A percentile compares a stretch with the other conserved stretches of the same genome.
Evolutionary conservation across 495 filamentous ascomycete species (phyloP).

Genomic region (Penicillium dipodomyicola): DNA sequence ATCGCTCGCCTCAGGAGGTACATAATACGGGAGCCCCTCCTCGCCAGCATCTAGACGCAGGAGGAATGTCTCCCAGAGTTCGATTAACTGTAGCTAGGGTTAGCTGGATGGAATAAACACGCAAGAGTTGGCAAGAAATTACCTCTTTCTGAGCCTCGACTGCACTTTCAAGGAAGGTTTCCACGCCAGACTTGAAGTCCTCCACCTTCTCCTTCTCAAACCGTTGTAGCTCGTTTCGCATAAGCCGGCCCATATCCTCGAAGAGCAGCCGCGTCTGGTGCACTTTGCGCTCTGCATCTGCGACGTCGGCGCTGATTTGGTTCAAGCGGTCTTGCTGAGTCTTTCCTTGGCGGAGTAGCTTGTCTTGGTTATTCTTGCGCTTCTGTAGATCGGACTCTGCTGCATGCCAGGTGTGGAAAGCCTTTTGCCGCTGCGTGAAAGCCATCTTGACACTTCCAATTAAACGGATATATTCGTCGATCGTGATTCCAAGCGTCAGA

Average conservation of each 20-base stretch:
- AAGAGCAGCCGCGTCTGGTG: slow-evolving; percentile 87
- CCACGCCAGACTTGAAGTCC: slow-evolving; percentile 96
- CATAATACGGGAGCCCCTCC: slow-evolving; percentile 76
- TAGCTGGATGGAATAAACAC: slow-evolving; percentile 4
- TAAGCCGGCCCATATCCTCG: slow-evolving; percentile 94
- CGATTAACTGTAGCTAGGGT: slow-evolving; percentile 70
- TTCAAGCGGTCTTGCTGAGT: slow-evolving; percentile 92
- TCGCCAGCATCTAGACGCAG: slow-evolving; percentile 93
- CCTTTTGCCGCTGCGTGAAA: slow-evolving; percentile 89
- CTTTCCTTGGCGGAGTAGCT: slow-evolving; percentile 86
- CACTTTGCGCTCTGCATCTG: slow-evolving; percentile 89
- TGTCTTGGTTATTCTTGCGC: slow-evolving; percentile 80
- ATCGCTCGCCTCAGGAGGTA: slow-evolving; percentile 41
- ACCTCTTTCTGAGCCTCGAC: slow-evolving; percentile 99
- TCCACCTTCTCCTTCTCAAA: slow-evolving; percentile 98
- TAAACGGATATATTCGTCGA: slow-evolving; percentile 96
- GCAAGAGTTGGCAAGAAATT: slow-evolving; percentile 24
- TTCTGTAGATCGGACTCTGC: slow-evolving; percentile 88
- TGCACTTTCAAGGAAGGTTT: slow-evolving; percentile 93
- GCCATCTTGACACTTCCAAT: slow-evolving; percentile 92
- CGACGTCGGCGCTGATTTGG: slow-evolving; percentile 87
- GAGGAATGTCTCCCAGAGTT: slow-evolving; percentile 97
- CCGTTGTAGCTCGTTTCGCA: slow-evolving; percentile 85
- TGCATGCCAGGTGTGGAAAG: slow-evolving; percentile 86
- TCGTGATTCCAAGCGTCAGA: slow-evolving; percentile 91